Evolutionary conservation across 176 grass and related monocot genomes (phyloP).

Genomic region (Ensete glaucum): DNA sequence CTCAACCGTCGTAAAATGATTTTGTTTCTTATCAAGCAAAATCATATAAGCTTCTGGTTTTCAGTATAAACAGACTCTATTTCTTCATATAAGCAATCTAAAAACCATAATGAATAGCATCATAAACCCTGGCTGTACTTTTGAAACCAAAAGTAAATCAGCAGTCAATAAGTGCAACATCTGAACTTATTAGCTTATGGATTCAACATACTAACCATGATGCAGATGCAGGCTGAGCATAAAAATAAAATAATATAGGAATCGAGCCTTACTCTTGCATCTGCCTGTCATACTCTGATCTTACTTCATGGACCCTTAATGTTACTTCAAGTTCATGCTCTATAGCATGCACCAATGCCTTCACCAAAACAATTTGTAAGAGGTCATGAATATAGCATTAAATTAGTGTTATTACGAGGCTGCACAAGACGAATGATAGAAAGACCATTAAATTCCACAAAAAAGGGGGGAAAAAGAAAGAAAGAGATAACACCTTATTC

Average conservation of each 20-base stretch:
- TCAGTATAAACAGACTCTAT: too few relatives aligned
- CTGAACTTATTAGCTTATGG: not conserved
- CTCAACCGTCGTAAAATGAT: too few relatives aligned
- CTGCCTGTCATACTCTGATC: conserved; percentile 81
- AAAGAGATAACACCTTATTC: not conserved
- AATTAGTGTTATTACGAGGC: not conserved
- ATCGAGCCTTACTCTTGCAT: conserved; percentile 58
- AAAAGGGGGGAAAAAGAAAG: not conserved
- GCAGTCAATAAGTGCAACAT: not conserved
- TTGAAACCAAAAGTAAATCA: too few relatives aligned
- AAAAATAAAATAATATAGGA: not conserved
- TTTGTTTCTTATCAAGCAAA: too few relatives aligned
- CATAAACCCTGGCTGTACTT: too few relatives aligned
- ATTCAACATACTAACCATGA: not conserved
- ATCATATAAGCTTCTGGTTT: too few relatives aligned
- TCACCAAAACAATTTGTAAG: conserved; percentile 10
- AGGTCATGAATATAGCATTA: conserved; percentile 1
- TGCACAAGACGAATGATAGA: too few relatives aligned
- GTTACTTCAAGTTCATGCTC: conserved; percentile 89
- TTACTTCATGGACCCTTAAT: conserved; percentile 71
- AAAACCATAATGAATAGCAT: too few relatives aligned
- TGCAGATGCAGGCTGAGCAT: not conserved
- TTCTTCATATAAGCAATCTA: too few relatives aligned
- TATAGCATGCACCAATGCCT: conserved; percentile 61
- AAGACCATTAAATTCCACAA: not conserved